Conservation (phyloP, 768 basidiomycete species). For the Clavulina sp. region DNA sequence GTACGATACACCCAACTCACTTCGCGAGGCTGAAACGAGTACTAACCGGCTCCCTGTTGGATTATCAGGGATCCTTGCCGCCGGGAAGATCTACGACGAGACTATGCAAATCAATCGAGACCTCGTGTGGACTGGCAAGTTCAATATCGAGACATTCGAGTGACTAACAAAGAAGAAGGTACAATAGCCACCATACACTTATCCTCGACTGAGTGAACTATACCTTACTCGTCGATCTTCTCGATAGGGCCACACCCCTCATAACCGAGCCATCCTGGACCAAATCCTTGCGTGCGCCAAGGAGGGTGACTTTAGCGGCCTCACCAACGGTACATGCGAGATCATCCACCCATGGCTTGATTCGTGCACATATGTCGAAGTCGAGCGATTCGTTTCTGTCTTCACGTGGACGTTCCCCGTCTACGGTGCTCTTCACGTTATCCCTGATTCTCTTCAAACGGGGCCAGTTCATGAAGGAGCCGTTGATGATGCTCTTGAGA, state of each 20-base stretch:
- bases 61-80: constrained; percentile 44
- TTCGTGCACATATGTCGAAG: constrained; percentile 38
- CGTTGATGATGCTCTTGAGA: constrained; percentile 43
- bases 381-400: constrained; percentile 63
- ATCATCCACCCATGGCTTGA: constrained; percentile 63
- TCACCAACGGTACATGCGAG: constrained; percentile 20
- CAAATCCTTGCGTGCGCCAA: neutral
- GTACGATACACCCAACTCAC: constrained; percentile 23
- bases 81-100: constrained; percentile 42
- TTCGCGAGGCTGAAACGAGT: neutral
- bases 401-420: constrained; percentile 60
- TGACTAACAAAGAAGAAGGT: neutral
- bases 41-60: neutral
- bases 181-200: neutral
- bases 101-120: constrained; percentile 42
- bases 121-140: constrained; percentile 38
- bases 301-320: neutral
- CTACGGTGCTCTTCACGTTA: constrained; percentile 79
- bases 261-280: neutral
- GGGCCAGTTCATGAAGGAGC: constrained; percentile 43
- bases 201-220: neutral
- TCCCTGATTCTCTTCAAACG: constrained; percentile 79
- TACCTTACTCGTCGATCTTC: neutral
- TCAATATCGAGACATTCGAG: constrained; percentile 42
- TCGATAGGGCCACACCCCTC: neutral